Percentiles rank a stretch among this genome's conserved stretches.
Evolutionary conservation across 129 eudicot species (phyloP).

Genomic region (Pulicaria dysenterica): DNA sequence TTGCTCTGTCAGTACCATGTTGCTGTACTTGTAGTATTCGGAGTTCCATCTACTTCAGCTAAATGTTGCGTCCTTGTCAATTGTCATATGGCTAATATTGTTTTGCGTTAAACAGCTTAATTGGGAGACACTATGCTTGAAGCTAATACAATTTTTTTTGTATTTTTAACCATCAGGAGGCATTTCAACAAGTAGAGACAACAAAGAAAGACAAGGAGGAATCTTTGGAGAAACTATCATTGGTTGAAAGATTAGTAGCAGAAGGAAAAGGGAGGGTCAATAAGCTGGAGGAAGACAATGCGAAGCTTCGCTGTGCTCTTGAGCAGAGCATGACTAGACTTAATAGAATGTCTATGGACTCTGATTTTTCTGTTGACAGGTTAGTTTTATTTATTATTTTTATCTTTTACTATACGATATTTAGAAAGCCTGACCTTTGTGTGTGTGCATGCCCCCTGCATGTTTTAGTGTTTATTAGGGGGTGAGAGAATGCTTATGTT

Average conservation of each 20-base stretch:
- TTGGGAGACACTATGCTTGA: conserved; percentile 13
- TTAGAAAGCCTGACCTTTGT: background rate
- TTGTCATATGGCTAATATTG: conserved; percentile 15
- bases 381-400: conserved; percentile 20
- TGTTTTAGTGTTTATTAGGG: too few relatives aligned
- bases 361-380: conserved; percentile 97
- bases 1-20: background rate
- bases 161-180: conserved; percentile 48
- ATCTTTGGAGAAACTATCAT: conserved; percentile 51
- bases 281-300: conserved; percentile 92
- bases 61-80: conserved; percentile 19
- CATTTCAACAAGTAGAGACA: conserved; percentile 59
- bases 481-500: too few relatives aligned
- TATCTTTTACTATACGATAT: background rate
- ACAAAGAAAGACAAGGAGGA: conserved; percentile 72
- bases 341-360: conserved; percentile 97
- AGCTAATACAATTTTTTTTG: background rate
- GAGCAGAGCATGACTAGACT: conserved; percentile 99
- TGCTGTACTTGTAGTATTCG: conserved; percentile 19
- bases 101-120: conserved; percentile 4
- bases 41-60: background rate
- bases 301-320: conserved; percentile 86
- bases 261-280: conserved; percentile 78
- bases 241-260: conserved; percentile 58
- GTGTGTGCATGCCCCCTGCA: background rate